Evolutionary conservation across 192 early-diverging fungal species (phyloP).

Genomic region (Phycomyces nitens): DNA sequence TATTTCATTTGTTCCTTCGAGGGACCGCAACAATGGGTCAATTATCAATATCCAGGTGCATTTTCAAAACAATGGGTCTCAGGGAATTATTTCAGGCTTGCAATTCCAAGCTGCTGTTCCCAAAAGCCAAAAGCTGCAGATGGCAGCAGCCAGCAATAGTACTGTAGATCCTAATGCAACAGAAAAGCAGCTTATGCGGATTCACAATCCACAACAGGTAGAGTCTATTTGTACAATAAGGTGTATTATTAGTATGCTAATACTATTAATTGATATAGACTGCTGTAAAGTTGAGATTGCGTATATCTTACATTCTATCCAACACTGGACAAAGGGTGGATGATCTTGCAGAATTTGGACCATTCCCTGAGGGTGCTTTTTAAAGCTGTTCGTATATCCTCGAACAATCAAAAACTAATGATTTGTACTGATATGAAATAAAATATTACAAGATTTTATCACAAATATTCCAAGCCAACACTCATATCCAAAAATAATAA

Average conservation of each 20-base stretch:
- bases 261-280: constrained; percentile 35
- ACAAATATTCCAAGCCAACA: too few species aligned
- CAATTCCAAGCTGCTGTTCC: constrained; percentile 93
- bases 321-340: constrained; percentile 43
- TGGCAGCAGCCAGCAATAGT: constrained; percentile 74
- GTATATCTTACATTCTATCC: constrained; percentile 47
- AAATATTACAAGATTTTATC: too few species aligned
- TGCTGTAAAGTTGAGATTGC: constrained; percentile 52
- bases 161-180: constrained; percentile 53
- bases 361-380: constrained; percentile 52
- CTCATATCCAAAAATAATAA: too few species aligned
- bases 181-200: constrained; percentile 77
- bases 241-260: not conserved
- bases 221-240: not conserved
- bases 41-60: constrained; percentile 65
- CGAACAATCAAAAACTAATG: too few species aligned
- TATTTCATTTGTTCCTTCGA: constrained; percentile 72
- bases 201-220: constrained; percentile 81
- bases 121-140: constrained; percentile 84
- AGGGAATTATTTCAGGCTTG: constrained; percentile 57
- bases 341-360: constrained; percentile 54
- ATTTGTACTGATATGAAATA: too few species aligned
- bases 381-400: not conserved
- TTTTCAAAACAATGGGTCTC: constrained; percentile 61
- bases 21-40: constrained; percentile 55